These are phyloP conservation scores for Fraxinus cuspidata DNA, from an alignment of 257 asterid genomes.

Conservation along the genomic window DNA sequence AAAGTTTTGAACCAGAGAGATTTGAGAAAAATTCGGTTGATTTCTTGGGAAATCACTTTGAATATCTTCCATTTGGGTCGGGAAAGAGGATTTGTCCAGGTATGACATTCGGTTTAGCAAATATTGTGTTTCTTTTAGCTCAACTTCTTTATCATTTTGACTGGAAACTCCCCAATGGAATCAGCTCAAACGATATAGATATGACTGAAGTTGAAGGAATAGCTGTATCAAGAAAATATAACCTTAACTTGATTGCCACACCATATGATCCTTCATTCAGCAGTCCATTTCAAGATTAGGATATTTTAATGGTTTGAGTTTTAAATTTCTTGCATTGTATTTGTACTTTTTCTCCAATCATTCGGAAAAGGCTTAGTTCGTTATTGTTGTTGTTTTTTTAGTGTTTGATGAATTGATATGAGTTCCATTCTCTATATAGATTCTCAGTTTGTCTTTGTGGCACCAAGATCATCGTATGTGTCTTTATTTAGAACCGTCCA, in stretches of 20 bases:
- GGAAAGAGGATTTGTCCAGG: slow-evolving; percentile 49
- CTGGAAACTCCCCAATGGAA: not conserved
- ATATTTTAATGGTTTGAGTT: not conserved
- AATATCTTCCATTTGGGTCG: slow-evolving; percentile 41
- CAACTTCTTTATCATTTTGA: slow-evolving; percentile 27
- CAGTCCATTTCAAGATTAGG: not conserved
- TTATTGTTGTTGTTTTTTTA: no score
- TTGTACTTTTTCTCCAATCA: not conserved
- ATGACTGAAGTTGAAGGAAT: not conserved
- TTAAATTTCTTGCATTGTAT: not conserved
- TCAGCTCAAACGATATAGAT: not conserved
- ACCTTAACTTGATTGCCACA: slow-evolving; percentile 30
- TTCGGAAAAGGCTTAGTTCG: not conserved
- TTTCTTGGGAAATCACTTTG: slow-evolving; percentile 39
- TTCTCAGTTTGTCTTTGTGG: not conserved
- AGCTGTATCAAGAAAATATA: slow-evolving; percentile 12
- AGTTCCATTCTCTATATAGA: not conserved
- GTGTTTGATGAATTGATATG: not conserved
- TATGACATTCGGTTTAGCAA: slow-evolving; percentile 33
- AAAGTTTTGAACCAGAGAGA: slow-evolving; percentile 46
- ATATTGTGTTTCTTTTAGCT: slow-evolving; percentile 30
- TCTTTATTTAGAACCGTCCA: not conserved
- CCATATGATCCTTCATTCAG: slow-evolving; percentile 8
- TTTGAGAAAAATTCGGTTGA: slow-evolving; percentile 30
- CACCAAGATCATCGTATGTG: not conserved